phyloP scores from a whole-genome alignment of 352 stramenopile species.

The Pythium grandisporangium region DNA sequence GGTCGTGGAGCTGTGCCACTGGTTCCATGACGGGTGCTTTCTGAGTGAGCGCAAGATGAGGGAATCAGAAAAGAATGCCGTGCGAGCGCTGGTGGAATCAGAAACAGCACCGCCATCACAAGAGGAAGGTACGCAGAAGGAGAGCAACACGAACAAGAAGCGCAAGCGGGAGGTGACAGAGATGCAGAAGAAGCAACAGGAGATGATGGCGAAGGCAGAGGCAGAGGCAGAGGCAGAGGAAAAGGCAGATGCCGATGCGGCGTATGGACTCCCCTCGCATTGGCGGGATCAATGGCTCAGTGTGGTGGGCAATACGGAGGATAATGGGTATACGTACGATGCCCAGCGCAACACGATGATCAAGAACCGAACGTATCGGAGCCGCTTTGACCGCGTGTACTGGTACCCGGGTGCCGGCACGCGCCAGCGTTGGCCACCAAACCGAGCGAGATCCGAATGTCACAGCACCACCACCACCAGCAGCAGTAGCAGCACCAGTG shows the following conservation, averaged over 20 bases:
- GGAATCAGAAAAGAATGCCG: conserved; percentile 29
- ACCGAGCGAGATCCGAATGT: too few species aligned
- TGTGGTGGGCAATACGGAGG: conserved; percentile 53
- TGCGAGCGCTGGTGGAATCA: too few species aligned
- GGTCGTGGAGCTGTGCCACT: conserved; percentile 36
- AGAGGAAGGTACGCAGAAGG: background rate
- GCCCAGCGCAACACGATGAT: conserved; percentile 50
- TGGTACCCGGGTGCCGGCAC: conserved; percentile 22
- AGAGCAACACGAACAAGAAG: too few species aligned
- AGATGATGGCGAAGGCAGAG: background rate
- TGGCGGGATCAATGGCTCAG: conserved; percentile 72
- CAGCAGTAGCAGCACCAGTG: too few species aligned
- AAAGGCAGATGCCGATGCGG: conserved; percentile 15
- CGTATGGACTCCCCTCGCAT: conserved; percentile 30
- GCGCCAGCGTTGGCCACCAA: conserved; percentile 1
- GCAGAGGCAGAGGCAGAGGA: conserved; percentile 2
- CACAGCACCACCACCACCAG: too few species aligned
- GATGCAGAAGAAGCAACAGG: background rate
- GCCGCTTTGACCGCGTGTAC: conserved; percentile 70
- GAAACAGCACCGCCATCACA: too few species aligned
- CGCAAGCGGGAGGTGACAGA: too few species aligned
- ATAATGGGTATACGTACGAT: conserved; percentile 73
- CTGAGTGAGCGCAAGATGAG: conserved; percentile 10
- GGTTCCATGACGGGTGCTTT: conserved; percentile 56
- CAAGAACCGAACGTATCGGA: conserved; percentile 46